Evolutionary conservation across 176 grass and related monocot species (phyloP).

Genomic region (Thinopyrum elongatum): DNA sequence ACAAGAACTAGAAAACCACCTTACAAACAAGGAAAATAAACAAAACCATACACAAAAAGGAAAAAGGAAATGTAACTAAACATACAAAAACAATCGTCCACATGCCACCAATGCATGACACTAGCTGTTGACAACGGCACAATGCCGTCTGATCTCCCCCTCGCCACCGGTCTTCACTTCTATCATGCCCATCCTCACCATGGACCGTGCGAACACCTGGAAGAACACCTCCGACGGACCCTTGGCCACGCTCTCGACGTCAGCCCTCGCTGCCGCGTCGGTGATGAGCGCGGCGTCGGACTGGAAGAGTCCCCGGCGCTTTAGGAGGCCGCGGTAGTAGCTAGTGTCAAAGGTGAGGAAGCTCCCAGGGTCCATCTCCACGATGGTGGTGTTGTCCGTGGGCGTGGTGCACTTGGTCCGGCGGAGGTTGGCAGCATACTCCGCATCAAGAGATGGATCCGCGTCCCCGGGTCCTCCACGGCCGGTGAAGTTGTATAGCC

Average conservation of each 20-base stretch:
- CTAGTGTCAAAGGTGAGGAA: constrained; percentile 68
- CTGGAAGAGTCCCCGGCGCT: constrained; percentile 71
- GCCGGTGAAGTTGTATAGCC: constrained; percentile 87
- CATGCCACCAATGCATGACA: background rate
- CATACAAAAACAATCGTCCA: background rate
- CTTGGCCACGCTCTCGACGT: constrained; percentile 33
- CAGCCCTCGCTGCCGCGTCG: constrained; percentile 23
- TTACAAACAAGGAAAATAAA: background rate
- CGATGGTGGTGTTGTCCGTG: constrained; percentile 62
- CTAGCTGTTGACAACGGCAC: constrained; percentile 45
- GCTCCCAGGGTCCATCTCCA: constrained; percentile 93
- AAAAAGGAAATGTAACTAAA: background rate
- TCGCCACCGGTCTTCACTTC: constrained; percentile 58
- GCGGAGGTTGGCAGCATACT: constrained; percentile 64
- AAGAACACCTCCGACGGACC: constrained; percentile 50
- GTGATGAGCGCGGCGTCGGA: constrained; percentile 79
- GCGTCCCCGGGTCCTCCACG: constrained; percentile 32
- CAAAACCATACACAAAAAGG: background rate
- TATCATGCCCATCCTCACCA: constrained; percentile 67
- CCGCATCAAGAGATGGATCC: constrained; percentile 61
- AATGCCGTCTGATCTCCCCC: constrained; percentile 81
- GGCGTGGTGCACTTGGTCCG: constrained; percentile 48
- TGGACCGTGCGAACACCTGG: constrained; percentile 59
- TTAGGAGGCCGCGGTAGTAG: constrained; percentile 76
- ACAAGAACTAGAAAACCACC: background rate